These are phyloP conservation scores for Cyclostephanos invisitatus DNA, from an alignment of 108 stramenopile genomes.

Conservation along the genomic window DNA sequence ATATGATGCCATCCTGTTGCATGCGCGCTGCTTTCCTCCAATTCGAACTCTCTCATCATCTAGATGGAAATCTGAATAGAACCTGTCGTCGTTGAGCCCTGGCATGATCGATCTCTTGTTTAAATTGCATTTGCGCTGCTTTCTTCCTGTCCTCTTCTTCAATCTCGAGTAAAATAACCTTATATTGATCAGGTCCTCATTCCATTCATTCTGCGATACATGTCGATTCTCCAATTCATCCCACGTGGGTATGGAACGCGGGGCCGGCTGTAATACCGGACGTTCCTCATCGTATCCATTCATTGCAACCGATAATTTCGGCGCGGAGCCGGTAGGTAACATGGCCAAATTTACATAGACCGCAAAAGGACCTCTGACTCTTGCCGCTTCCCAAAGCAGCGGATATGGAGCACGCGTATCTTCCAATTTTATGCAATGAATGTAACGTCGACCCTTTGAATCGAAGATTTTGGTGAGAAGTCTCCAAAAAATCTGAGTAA, in stretches of 20 bases:
- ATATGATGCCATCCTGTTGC: not conserved
- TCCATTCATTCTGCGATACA: conserved; percentile 51
- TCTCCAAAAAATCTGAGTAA: conserved; percentile 83
- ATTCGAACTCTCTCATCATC: conserved; percentile 43
- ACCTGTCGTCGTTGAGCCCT: conserved; percentile 48
- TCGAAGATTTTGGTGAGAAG: conserved; percentile 80
- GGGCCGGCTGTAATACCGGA: conserved; percentile 63
- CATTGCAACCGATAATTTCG: conserved; percentile 22
- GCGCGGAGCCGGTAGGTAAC: conserved; percentile 17
- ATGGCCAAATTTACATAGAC: conserved; percentile 16
- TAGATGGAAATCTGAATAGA: conserved; percentile 42
- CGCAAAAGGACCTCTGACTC: conserved; percentile 26
- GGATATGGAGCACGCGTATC: conserved; percentile 71
- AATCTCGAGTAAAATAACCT: conserved; percentile 22
- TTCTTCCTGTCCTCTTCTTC: conserved; percentile 18
- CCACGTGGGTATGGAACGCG: conserved; percentile 57
- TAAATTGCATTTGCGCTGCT: conserved; percentile 18
- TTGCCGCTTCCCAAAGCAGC: conserved; percentile 75
- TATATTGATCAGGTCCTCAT: conserved; percentile 2
- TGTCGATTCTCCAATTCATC: conserved; percentile 34
- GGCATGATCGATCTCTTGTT: conserved; percentile 36
- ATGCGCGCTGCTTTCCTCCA: too few species aligned
- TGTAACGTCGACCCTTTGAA: conserved; percentile 77
- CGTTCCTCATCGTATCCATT: conserved; percentile 55
- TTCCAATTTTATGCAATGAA: conserved; percentile 74